Evolutionary conservation across 805 yeast genomes (phyloP), one percentile per base, ranked within the genome.

Genomic region (Ogataea henricii): DNA sequence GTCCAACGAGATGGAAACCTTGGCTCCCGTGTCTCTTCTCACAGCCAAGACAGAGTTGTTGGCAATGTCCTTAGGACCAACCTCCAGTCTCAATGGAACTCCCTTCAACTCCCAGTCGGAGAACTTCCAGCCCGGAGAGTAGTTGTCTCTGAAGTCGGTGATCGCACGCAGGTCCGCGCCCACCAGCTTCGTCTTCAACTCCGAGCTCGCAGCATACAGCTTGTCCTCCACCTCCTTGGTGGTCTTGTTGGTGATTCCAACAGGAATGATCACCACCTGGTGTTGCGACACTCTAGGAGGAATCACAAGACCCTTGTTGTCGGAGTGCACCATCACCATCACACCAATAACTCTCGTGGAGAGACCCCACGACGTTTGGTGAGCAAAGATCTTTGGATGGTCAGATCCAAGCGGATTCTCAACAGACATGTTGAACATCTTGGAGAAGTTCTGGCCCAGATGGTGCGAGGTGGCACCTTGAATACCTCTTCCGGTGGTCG

Each of bases 401-500:
- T 88, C 95, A 9, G 76, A 61, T 44, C 96, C 96, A 51, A 86
- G 87, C 58, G 99, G 99, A 70, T 89, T 88, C 74, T 94, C 99
- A 43, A 95, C 99, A 33, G 86, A 74, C 58, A 94, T 89, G 74
- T 89, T 86, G 74, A 94, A 94, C 99, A 94, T 94, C 76, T 91
- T 92, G 58, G 98, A 91, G 77, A 94, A 94, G 80, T 94, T 94
- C 71, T 89, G 95, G 59, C 99, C 99, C 68, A 94, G 77, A 68
- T 91, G 94, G 75, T 94, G 99, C 32, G 97, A 90, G 30, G 99
- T 94, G 52, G 92, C 99, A 72, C 98, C 99, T 76, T 94, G 99
- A 60, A 94, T 94, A 79, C 98, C 99, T 78, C 99, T 88, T 62
- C 99, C 99, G 47, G 98, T 94, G 53, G 97, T 88, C 59, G 97